Percentiles rank a stretch among this genome's conserved stretches.
phyloP scores from a whole-genome alignment of 768 basidiomycete genomes.

The Lentinula aciculospora region DNA sequence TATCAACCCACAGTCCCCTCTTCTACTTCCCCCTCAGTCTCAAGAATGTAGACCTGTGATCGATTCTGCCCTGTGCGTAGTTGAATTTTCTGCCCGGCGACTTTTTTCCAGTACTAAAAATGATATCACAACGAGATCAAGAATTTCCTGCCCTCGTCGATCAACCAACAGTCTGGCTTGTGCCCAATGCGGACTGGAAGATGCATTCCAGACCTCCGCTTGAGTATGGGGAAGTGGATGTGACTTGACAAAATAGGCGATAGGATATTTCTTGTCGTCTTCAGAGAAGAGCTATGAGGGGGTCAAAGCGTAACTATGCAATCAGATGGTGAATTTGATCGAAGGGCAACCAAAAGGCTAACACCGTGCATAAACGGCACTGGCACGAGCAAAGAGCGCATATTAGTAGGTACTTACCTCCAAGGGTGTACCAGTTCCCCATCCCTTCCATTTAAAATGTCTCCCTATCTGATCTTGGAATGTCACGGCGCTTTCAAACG shows the following conservation, averaged over 20 bases:
- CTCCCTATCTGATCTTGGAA: constrained; percentile 28
- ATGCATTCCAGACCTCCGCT: not conserved
- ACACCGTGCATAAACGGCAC: not conserved
- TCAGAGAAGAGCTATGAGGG: constrained; percentile 27
- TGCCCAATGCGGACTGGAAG: constrained; percentile 8
- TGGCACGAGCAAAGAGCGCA: not conserved
- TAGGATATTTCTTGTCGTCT: constrained; percentile 26
- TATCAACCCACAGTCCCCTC: not conserved
- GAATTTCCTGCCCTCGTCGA: constrained; percentile 26
- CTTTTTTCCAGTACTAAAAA: constrained; percentile 37
- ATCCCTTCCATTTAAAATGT: constrained; percentile 37
- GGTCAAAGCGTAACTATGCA: not conserved
- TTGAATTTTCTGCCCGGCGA: constrained; percentile 25
- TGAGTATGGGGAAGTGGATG: constrained; percentile 14
- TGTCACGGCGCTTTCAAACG: constrained; percentile 24
- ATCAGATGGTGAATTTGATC: constrained; percentile 1
- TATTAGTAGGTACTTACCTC: constrained; percentile 26
- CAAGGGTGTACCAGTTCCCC: constrained; percentile 26
- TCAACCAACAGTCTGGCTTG: constrained; percentile 28
- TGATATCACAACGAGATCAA: constrained; percentile 31
- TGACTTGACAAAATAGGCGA: constrained; percentile 30
- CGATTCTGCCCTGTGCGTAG: not conserved
- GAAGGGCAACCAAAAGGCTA: not conserved
- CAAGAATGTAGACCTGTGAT: not conserved
- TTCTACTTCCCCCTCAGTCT: too few species aligned